Base-by-base conservation (phyloP, 2,329 filamentous ascomycete species). In the Myotisia sp. region DNA sequence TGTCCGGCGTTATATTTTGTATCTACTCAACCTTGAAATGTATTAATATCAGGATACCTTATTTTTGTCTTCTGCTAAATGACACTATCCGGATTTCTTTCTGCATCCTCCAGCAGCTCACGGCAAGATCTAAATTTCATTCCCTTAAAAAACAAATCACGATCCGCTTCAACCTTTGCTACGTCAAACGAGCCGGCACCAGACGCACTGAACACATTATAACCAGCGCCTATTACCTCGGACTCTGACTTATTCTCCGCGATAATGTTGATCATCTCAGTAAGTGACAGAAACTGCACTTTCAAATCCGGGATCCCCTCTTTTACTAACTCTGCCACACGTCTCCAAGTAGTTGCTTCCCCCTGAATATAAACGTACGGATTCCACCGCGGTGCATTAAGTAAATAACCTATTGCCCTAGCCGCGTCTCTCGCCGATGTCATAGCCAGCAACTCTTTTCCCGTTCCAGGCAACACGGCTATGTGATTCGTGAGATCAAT, bases 401-500 rank as follows among this genome's bases (percentile, higher is more conserved):
- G 12, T 17, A 33, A 26, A 12, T 7, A 33, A 7, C 19, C 34
- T 6, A 36, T 8, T 14, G 14, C 34, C 14, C 20, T 36, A 1
- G 12, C 34, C 16, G 18, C 34, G 12, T 36, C 34, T 22, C 34
- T 10, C 26, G 27, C 26, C 22, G 14, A 23, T 6, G 27, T 36
- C n/a, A 36, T 30, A 23, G 17, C 26, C 8, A 36, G 19, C 2
- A 19, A 13, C 18, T 36, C 34, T 9, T 31, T 27, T 12, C 34
- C 34, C 8, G 34, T 36, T n/a, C 34, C 34, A 3, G 34, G 27
- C 8, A 36, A 30, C 12, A 30, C 20, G 18, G 21, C 21, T 6
- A 10, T 29, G n/a, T 16, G 12, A 14, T 10, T 21, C 9, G 12
- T 14, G 13, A 17, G 19, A 16, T 36, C 24, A n/a, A 36, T 16